A percentile compares a stretch with the other conserved stretches of the same genome.
Conservation (phyloP, 257 asterid species). For the Rehmannia glutinosa region DNA sequence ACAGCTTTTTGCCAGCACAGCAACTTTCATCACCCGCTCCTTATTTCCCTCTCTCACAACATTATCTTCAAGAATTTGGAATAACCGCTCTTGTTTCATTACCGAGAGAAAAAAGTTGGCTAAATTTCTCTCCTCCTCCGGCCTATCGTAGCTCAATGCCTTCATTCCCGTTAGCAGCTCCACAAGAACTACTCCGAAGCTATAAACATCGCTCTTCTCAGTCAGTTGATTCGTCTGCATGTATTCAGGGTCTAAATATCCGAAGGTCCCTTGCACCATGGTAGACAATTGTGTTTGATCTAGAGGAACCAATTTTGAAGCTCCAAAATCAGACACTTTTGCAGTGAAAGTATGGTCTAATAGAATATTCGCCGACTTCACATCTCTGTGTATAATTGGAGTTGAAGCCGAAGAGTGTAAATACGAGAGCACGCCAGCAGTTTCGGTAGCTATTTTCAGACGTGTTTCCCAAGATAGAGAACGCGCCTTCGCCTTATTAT, state of each 20-base stretch:
- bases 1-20: constrained; percentile 13
- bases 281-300: constrained; percentile 25
- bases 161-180: constrained; percentile 24
- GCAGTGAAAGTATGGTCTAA: constrained; percentile 24
- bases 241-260: constrained; percentile 44
- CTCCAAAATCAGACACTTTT: constrained; percentile 36
- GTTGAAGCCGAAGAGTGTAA: constrained; percentile 35
- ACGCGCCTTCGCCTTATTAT: not conserved
- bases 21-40: constrained; percentile 12
- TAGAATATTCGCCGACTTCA: constrained; percentile 36
- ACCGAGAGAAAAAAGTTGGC: constrained; percentile 12
- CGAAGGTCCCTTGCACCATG: constrained; percentile 36
- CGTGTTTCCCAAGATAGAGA: constrained; percentile 25
- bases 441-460: constrained; percentile 29
- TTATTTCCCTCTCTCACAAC: constrained; percentile 4
- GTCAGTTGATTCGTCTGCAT: constrained; percentile 29
- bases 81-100: constrained; percentile 8
- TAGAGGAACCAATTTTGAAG: constrained; percentile 31
- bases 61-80: constrained; percentile 19
- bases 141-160: constrained; percentile 14
- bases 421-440: constrained; percentile 35
- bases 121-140: constrained; percentile 17
- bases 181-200: constrained; percentile 34
- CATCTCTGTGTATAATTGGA: constrained; percentile 45
- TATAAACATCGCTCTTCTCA: constrained; percentile 38